Evolutionary conservation across 148 eudicot genomes (phyloP).

Genomic region (Heliosperma pusillum): DNA sequence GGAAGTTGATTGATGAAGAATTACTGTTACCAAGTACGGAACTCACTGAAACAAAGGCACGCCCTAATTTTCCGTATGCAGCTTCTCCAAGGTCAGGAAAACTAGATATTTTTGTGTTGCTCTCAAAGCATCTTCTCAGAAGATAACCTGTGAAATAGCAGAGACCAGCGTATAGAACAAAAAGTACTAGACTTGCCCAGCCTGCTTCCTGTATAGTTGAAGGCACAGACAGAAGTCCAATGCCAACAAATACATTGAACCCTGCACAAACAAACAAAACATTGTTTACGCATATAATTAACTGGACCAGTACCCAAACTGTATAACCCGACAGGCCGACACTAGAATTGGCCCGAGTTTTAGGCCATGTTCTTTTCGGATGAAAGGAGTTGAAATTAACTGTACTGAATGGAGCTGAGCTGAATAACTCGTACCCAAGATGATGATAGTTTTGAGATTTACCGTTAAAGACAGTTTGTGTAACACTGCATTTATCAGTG

Average conservation of each 20-base stretch:
- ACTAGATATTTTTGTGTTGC: slow-evolving; percentile 44
- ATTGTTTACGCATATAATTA: background rate
- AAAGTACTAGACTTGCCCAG: slow-evolving; percentile 69
- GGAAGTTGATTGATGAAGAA: background rate
- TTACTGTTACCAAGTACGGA: background rate
- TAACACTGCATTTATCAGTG: slow-evolving; percentile 28
- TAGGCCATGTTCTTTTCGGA: too few relatives aligned
- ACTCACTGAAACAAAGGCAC: slow-evolving; percentile 70
- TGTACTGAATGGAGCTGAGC: too few relatives aligned
- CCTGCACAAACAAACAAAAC: slow-evolving; percentile 31
- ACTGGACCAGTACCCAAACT: too few relatives aligned
- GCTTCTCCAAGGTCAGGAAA: slow-evolving; percentile 90
- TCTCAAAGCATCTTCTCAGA: slow-evolving; percentile 64
- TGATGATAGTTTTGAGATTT: background rate
- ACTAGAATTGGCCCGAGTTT: too few relatives aligned
- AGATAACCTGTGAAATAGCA: slow-evolving; percentile 73
- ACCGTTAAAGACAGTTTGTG: slow-evolving; percentile 38
- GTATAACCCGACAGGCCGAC: too few relatives aligned
- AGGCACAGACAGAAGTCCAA: slow-evolving; percentile 81
- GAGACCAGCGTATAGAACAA: slow-evolving; percentile 52
- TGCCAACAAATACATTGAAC: slow-evolving; percentile 71
- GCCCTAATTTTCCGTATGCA: slow-evolving; percentile 79
- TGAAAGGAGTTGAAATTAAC: too few relatives aligned
- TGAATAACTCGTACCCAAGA: too few relatives aligned
- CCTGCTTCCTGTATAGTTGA: slow-evolving; percentile 75